Evolutionary conservation across 2,329 filamentous ascomycete genomes (phyloP).

Genomic region (Didymosphaeria variabile): DNA sequence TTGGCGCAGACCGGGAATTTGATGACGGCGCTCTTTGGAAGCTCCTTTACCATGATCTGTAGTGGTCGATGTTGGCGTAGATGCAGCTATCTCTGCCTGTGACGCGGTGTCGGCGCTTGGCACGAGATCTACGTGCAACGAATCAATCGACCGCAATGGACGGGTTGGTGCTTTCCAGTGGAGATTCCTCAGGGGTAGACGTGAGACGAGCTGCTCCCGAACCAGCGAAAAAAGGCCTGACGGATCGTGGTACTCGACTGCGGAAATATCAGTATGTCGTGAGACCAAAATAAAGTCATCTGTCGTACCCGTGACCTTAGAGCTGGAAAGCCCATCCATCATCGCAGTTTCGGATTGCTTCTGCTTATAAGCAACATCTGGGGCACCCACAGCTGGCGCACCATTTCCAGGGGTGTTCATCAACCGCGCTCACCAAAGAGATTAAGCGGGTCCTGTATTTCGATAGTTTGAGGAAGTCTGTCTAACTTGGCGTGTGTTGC

Average conservation of each 20-base stretch:
- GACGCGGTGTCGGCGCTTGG: slow-evolving; percentile 62
- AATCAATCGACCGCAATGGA: slow-evolving; percentile 90
- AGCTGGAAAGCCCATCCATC: slow-evolving; percentile 56
- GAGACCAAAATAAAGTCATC: slow-evolving; percentile 1
- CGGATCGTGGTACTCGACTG: slow-evolving; percentile 97
- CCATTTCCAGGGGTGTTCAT: slow-evolving; percentile 50
- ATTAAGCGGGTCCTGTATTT: slow-evolving; percentile 15
- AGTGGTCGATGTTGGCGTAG: slow-evolving; percentile 30
- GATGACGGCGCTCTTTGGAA: slow-evolving; percentile 75
- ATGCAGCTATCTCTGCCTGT: slow-evolving; percentile 37
- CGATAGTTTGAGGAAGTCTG: slow-evolving; percentile 26
- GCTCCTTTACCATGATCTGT: slow-evolving; percentile 40
- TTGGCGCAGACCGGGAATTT: slow-evolving; percentile 91
- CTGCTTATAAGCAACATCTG: slow-evolving; percentile 46
- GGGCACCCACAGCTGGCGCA: slow-evolving; percentile 47
- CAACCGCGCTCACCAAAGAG: slow-evolving; percentile 31
- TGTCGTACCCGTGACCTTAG: slow-evolving; percentile 60
- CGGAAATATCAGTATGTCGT: slow-evolving; percentile 28
- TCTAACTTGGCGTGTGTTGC: slow-evolving; percentile 29
- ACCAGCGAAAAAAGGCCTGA: slow-evolving; percentile 86
- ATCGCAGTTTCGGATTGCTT: slow-evolving; percentile 40
- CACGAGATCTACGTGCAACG: slow-evolving; percentile 89
- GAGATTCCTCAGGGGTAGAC: slow-evolving; percentile 86
- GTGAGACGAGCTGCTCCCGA: slow-evolving; percentile 77
- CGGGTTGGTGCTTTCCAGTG: slow-evolving; percentile 97